A percentile compares a stretch with the other conserved stretches of the same genome.
Evolutionary conservation across 2,329 filamentous ascomycete species (phyloP).

Genomic region (Fusarium siculi): DNA sequence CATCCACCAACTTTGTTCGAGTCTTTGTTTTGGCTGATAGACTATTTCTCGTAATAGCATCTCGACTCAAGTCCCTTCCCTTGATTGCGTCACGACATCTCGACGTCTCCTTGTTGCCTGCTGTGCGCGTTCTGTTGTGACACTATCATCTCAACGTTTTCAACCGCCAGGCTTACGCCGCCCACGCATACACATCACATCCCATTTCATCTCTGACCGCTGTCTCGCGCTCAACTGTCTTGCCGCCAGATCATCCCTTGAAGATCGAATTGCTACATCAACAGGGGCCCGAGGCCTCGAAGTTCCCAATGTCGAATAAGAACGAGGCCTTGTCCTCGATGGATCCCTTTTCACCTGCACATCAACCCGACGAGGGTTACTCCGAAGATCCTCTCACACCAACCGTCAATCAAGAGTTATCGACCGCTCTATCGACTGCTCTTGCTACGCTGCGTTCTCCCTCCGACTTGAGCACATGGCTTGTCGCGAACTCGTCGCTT

Average conservation of each 20-base stretch:
- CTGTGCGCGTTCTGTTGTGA: constrained; percentile 27
- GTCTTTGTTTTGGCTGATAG: background rate
- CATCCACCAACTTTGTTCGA: background rate
- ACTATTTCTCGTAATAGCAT: background rate
- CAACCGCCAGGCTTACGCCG: constrained; percentile 1
- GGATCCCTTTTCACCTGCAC: constrained; percentile 61
- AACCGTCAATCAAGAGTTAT: constrained; percentile 47
- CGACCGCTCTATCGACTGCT: constrained; percentile 46
- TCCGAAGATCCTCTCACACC: constrained; percentile 76
- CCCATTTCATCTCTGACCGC: constrained; percentile 2
- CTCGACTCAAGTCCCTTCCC: background rate
- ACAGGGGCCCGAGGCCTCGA: constrained; percentile 38
- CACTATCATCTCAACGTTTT: constrained; percentile 18
- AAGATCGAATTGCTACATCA: constrained; percentile 13
- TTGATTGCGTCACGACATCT: constrained; percentile 10
- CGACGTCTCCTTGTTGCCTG: constrained; percentile 5
- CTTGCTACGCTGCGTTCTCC: constrained; percentile 52
- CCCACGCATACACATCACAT: background rate
- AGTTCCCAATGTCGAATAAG: constrained; percentile 43
- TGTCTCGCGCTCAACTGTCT: background rate
- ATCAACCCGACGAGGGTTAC: constrained; percentile 84
- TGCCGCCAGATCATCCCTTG: background rate
- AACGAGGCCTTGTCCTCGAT: constrained; percentile 48
- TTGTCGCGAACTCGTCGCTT: constrained; percentile 60
- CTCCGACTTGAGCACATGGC: constrained; percentile 60